Conservation (phyloP, 345 rosid species). For the Acer yangbiense region DNA sequence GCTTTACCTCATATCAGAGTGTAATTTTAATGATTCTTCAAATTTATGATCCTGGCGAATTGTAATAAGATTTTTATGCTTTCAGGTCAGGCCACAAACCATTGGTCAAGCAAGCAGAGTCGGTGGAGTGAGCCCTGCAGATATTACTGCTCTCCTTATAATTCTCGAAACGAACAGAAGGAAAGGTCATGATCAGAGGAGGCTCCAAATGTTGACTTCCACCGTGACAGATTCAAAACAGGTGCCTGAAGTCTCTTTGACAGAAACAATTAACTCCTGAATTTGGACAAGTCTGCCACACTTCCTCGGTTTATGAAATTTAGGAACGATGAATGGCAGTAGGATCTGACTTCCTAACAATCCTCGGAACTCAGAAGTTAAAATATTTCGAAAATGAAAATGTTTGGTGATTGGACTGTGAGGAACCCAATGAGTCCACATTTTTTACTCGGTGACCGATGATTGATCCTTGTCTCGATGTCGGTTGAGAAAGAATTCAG, state of each 20-base stretch:
- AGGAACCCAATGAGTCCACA: background rate
- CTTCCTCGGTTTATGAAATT: background rate
- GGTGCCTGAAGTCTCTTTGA: constrained; percentile 25
- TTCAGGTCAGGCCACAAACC: constrained; percentile 90
- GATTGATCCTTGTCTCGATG: background rate
- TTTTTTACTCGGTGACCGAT: no score
- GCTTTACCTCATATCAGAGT: background rate
- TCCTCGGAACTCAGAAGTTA: background rate
- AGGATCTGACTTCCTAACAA: background rate
- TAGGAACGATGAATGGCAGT: background rate
- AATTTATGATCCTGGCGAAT: background rate
- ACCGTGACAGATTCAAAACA: constrained; percentile 34
- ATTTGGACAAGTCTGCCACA: background rate
- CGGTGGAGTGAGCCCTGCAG: constrained; percentile 97
- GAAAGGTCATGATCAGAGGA: constrained; percentile 58
- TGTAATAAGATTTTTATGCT: constrained; percentile 16
- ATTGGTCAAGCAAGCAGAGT: constrained; percentile 95
- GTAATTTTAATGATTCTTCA: background rate
- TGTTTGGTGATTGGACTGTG: background rate
- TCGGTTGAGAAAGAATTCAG: background rate
- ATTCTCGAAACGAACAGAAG: constrained; percentile 79
- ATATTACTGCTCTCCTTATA: constrained; percentile 84
- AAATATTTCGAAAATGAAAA: background rate
- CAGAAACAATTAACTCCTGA: constrained; percentile 39
- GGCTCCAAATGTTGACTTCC: constrained; percentile 46